Base-by-base conservation (phyloP, 179 eudicot genomes). In the Beta corolliflora region DNA sequence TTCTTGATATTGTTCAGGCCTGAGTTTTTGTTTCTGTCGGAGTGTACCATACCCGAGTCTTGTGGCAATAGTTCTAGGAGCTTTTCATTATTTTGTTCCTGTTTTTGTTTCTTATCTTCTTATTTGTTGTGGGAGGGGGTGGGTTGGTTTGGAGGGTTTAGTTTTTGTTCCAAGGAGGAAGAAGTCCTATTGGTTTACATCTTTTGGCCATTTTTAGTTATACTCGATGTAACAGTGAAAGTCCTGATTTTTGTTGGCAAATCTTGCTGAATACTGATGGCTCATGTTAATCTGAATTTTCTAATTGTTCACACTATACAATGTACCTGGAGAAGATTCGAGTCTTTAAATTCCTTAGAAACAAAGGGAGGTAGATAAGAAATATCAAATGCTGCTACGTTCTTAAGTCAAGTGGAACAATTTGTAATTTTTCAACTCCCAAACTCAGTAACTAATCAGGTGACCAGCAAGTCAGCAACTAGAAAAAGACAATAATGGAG, bases 1-100 rank as follows among this genome's bases (percentile, higher is more conserved):
- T 18, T 53, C 60, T 72, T 52, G 48, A 41, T 16, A 25, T 58
- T 82, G 81, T 8, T 72, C 77, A 16, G 72, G 60, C 45, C 71
- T 16, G 59, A 59, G 71, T 71, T 78, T 83, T 75, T 75, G 82
- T 76, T 75, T 61, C 55, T 59, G 74, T 21, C n/a, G 25, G 77
- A 78, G 74, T 53, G 59, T 82, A 64, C 75, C 71, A 82, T 64
- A 64, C 72, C 58, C 45, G 55, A 29, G 78, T 63, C 77, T 63
- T 77, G 69, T 76, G 59, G 60, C 79, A 44, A 53, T 75, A 81
- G 83, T 29, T 59, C n/a, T 46, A 65, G 82, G 71, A 56, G 31
- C 52, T 66, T 77, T 41, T 55, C 81, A 52, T 50, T 52, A 71
- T 70, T 67, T 53, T 68, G 16, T 19, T 6, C 9, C 21, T 81